Base-by-base conservation (phyloP, 306 rosid genomes). In the Luffa acutangula region DNA sequence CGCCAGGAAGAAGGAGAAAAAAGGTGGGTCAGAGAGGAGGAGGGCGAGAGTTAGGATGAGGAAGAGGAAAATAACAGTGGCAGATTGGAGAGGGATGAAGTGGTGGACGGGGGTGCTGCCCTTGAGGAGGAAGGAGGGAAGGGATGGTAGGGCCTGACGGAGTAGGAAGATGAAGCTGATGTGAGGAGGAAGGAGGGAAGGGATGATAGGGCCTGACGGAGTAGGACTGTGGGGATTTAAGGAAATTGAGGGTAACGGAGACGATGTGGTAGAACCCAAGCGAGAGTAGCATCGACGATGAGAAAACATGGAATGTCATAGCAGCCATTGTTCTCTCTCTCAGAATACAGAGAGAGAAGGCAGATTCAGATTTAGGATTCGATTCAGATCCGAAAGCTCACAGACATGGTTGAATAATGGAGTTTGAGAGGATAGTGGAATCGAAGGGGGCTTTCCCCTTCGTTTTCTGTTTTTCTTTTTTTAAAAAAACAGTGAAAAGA, bases 61-160 rank as follows among this genome's bases (percentile, higher is more conserved):
- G 83, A 91, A 91, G 65, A 95, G 93, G 90, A 90, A 72, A 73
- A 89, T 76, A 9, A 86, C 72, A 11, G 97, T 82, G 65, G 96
- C 92, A 69, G 87, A 88, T 70, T 91, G 99, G 74, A 95, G 96
- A 49, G 99, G 87, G 57, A 87, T 71, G 84, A 95, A 80, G 59
- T 70, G 91, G 90, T 90, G 97, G 80, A 95, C 97, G 0, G 96
- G 96, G 77, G 99, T 85, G 74, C 87, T 82, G 42, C 97, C 97
- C n/a, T 88, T 89, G 66, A 92, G 84, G 39, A 95, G 87, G 0
- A 15, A 84, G 7, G 62, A 95, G 93, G 64, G 81, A 82, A 31
- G 87, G 46, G 43, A 90, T 71, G 88, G 78, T 84, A 86, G 9
- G 84, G 33, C 89, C 87, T 41, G 77, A 5, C 9, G 54, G 4